Conservation (phyloP, 345 rosid genomes). For the Syzygium grande region DNA sequence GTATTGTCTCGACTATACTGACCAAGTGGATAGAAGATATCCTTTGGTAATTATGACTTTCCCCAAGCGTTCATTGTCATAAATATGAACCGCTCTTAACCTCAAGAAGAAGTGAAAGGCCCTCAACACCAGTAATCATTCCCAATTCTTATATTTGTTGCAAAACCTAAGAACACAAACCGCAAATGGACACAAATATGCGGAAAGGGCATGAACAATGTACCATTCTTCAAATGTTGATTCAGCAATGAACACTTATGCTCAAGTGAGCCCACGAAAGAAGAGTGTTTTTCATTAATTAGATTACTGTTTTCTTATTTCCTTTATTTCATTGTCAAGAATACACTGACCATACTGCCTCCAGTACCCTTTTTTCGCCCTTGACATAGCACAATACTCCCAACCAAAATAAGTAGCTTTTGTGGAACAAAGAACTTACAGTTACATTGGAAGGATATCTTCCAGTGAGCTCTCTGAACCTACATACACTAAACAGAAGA, state of each 20-base stretch:
- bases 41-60: neutral
- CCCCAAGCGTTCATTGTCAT: neutral
- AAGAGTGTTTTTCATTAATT: neutral
- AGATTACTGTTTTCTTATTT: neutral
- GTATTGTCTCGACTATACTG: neutral
- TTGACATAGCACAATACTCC: neutral
- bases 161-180: neutral
- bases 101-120: neutral
- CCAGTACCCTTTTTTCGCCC: neutral
- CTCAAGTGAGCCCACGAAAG: neutral
- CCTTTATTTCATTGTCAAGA: neutral
- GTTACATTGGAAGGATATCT: slow-evolving; percentile 80
- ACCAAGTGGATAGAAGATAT: neutral
- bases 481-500: slow-evolving; percentile 82
- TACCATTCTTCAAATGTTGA: neutral
- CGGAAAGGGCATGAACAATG: neutral
- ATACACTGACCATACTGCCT: neutral
- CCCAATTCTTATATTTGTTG: neutral
- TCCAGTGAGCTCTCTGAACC: slow-evolving; percentile 95
- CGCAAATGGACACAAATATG: neutral
- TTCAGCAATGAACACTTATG: neutral
- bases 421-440: slow-evolving; percentile 29
- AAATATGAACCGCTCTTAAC: neutral
- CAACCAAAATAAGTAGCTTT: neutral
- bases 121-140: neutral